Evolutionary conservation across 1,284 basidiomycete species (phyloP), one percentile per base, ranked within the genome.

Genomic region (Melampsora larici-populina): DNA sequence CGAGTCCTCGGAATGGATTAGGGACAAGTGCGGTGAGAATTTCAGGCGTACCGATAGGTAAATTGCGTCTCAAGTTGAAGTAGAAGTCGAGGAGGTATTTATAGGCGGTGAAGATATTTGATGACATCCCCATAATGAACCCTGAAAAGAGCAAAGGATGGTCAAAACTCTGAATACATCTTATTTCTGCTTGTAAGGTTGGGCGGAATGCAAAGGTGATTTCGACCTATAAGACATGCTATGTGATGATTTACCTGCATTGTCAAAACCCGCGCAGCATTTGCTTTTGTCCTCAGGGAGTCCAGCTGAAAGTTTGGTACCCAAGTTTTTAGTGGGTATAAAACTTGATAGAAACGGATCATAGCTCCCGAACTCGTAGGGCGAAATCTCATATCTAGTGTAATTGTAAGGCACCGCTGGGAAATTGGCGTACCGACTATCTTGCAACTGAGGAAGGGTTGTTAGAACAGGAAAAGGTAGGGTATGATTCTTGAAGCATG

Each of bases 281-380:
- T 67, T 21, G 18, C 58, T 49, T 29, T 49, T 51, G 33, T 77
- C 55, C 11, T 58, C 49, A n/a, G 74, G 74, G 29, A 68, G 62
- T 46, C 74, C 74, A 8, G 51, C 62, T 33, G 66, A 68, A 33
- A 77, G 66, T 48, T 65, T 36, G 11, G 74, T 77, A 21, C 74
- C 74, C 36, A 77, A 63, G 31, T 60, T 49, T 21, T 49, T 62
- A 3, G 74, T 77, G 29, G 65, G 21, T 29, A 77, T 63, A 49
- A 77, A 77, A 15, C 63, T 24, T 68, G 74, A 60, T 18, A 77
- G 29, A 58, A 63, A 55, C 9, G 65, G 65, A 67, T 77, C 74
- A 58, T 77, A 77, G 33, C 74, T 77, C 13, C 74, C 74, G 13
- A 69, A 69, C 46, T 77, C 74, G 43, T 69, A 68, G n/a, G 66